Base-by-base conservation (phyloP, 371 early-diverging fungal genomes). In the Mortierella polycephala region DNA sequence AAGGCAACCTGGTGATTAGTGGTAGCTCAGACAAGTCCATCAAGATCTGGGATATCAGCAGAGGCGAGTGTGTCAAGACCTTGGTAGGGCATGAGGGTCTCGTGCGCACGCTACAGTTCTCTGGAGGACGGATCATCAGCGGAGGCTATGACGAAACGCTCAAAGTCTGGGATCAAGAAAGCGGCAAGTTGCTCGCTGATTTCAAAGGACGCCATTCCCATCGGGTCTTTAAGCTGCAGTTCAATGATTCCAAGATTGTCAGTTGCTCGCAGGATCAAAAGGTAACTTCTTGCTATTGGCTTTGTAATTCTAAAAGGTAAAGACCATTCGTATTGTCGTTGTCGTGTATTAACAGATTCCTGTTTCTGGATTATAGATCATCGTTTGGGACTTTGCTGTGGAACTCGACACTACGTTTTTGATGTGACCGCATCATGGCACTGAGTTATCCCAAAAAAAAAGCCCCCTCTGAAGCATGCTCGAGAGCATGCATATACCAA, bases 71-170 rank as follows among this genome's bases (percentile, higher is more conserved):
- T 57, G 54, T 93, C 7, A 73, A 81, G 39, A 92, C 92, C 0
- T 82, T 95, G 49, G 75, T 75, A 0, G 93, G 91, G 2, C 98
- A 97, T 74, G 86, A 85, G 7, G 92, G 92, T 20, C 84, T 95
- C 12, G 96, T 96, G 6, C 87, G 94, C 42, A 95, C 94, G 6
- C 74, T 96, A 1, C 85, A 87, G 68, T 81, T 87, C 51, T 70
- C 92, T 57, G 79, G 85, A 9, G 88, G 93, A 57, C 71, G 90
- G 10, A 88, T 96, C 49, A 92, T 96, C 37, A 89, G 90, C 52
- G 95, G 96, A 9, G 86, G 90, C 4, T 95, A 95, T 70, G 98
- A 97, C 75, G 92, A 93, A 74, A 90, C 92, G 5, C 85, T 97
- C 71, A 93, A 92, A 75, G 88, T 96, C 37, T 96, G 95, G 93